A percentile compares a stretch with the other conserved stretches of the same genome.
These are phyloP conservation scores for Zymoseptoria passerinii DNA, from an alignment of 2,329 filamentous ascomycete species.

Conservation along the genomic window DNA sequence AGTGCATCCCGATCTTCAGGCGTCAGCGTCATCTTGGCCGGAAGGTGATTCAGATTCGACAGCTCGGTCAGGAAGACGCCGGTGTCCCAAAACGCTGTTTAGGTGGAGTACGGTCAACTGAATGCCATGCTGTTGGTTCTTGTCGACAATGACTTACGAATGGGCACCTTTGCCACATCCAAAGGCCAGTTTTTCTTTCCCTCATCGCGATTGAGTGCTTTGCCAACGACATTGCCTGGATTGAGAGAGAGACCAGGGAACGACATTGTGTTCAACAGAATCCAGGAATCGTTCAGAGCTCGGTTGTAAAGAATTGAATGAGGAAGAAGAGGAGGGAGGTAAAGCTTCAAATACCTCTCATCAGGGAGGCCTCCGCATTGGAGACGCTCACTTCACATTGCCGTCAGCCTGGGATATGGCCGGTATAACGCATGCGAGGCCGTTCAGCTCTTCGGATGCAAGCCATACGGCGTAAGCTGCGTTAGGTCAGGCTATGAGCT, in stretches of 20 bases:
- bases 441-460: not conserved
- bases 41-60: slow-evolving; percentile 6
- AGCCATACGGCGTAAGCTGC: not conserved
- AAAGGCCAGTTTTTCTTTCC: slow-evolving; percentile 6
- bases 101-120: not conserved
- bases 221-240: slow-evolving; percentile 3
- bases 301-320: not conserved
- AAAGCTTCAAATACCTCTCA: not conserved
- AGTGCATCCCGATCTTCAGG: slow-evolving; percentile 9
- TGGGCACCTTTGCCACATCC: slow-evolving; percentile 8
- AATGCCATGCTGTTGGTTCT: not conserved
- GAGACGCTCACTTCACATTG: not conserved
- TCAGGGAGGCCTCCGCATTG: too few relatives aligned
- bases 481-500: not conserved
- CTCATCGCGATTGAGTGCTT: not conserved
- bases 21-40: slow-evolving; percentile 5
- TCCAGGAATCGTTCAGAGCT: not conserved
- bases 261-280: not conserved
- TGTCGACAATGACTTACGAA: not conserved
- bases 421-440: not conserved
- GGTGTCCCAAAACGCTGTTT: slow-evolving; percentile 10
- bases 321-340: not conserved
- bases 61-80: slow-evolving; percentile 15
- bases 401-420: not conserved
- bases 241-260: not conserved